These are phyloP conservation scores for Yamadazyma atmosphaerica DNA, from an alignment of 1,139 yeast species.

Conservation along the genomic window DNA sequence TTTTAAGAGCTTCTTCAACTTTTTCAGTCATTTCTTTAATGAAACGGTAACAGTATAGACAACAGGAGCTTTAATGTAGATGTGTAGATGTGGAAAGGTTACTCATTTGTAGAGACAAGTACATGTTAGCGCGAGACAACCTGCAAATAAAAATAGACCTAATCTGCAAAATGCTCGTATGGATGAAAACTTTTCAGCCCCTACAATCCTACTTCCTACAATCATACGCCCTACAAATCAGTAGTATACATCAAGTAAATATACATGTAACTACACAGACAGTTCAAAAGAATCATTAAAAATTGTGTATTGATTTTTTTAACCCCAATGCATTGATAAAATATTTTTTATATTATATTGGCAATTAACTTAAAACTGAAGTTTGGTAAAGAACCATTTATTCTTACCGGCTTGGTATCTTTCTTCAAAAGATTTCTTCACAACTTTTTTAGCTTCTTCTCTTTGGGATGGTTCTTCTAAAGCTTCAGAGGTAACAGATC, in stretches of 20 bases:
- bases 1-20: slow-evolving; percentile 26
- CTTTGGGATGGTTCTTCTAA: slow-evolving; percentile 98
- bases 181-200: not conserved
- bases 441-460: slow-evolving; percentile 98
- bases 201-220: too few species aligned
- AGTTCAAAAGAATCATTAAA: slow-evolving; percentile 16
- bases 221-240: too few species aligned
- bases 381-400: slow-evolving; percentile 99
- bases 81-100: too few species aligned
- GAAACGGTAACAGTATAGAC: not conserved
- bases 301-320: slow-evolving; percentile 26
- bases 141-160: too few species aligned
- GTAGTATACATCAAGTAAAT: slow-evolving; percentile 19
- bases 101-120: too few species aligned
- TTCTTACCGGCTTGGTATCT: slow-evolving; percentile 99
- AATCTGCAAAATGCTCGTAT: not conserved
- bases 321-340: slow-evolving; percentile 37
- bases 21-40: slow-evolving; percentile 12
- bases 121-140: too few species aligned
- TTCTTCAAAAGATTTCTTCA: slow-evolving; percentile 99
- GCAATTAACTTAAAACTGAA: slow-evolving; percentile 72
- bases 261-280: slow-evolving; percentile 18
- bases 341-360: slow-evolving; percentile 10
- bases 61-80: too few species aligned
- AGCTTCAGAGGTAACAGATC: slow-evolving; percentile 88